Base-by-base conservation (phyloP, 179 eudicot species). In the Gypsophila paniculata region DNA sequence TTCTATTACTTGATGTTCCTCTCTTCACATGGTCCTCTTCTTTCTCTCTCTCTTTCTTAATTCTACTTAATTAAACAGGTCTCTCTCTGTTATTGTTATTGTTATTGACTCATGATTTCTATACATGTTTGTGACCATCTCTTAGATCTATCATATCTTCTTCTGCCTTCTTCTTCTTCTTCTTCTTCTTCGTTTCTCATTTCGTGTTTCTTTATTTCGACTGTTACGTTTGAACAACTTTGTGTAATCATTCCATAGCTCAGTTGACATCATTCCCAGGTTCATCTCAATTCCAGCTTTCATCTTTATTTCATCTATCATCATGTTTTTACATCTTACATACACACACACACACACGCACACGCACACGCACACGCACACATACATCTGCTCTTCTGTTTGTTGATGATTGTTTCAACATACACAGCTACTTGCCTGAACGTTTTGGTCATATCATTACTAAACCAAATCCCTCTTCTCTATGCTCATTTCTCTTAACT, bases 81-180 rank as follows among this genome's bases (percentile, higher is more conserved):
- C 65, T 76, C 55, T 38, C 46, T 29, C 34, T 42, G 46, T 9
- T 42, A 6, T 42, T 42, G 42, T 36, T 7, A 2, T 7, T 74
- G 72, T 77, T 39, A 74, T 78, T 78, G 75, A 79, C 73, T 71
- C 59, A 75, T 79, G 60, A 79, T 75, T 79, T 71, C 76, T 60
- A 75, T 73, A 75, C 78, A 79, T 79, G 75, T 78, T 18, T 78
- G n/a, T 78, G 75, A 57, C 78, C 70, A 55, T 14, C 48, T 71
- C 42, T 79, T 75, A 79, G 82, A 75, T 79, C 82, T 75, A 69
- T 66, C 49, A 42, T 9, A 6, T 14, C 61, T 60, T 26, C 34
- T 29, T 17, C 23, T 13, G 0, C 23, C 34, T 29, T 51, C 62
- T 19, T 61, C 62, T 75, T 67, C 46, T 42, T 14, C 61, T 60